Evolutionary conservation across 306 rosid species (phyloP), one percentile per base, ranked within the genome.

Genomic region (Vigna radiata): DNA sequence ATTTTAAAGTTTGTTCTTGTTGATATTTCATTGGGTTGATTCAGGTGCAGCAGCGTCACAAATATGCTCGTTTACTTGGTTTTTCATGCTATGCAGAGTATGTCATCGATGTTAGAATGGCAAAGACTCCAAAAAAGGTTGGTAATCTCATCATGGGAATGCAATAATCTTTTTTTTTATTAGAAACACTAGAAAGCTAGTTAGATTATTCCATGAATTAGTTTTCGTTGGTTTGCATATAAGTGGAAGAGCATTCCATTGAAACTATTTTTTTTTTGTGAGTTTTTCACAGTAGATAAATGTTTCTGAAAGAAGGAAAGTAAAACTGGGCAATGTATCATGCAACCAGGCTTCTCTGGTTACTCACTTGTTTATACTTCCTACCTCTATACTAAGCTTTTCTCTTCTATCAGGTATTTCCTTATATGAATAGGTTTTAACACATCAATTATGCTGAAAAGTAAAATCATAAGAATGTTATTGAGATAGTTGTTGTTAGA

Each of bases 71-170:
- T 44, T 82, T 95, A 83, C 96, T 92, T 63, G 96, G 96, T 81
- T 88, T 85, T 88, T 88, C 96, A 62, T 92, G 89, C 89, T 92
- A 88, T 81, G 97, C 99, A 36, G 99, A 95, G 81, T 92, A 87
- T 85, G 93, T 87, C 6, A 85, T 88, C 67, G 91, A 79, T 81
- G 85, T 84, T 83, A 88, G 99, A 86, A 95, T 95, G 99, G 94
- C 97, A 48, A 95, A 90, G 87, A 86, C 99, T 79, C 93, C 99
- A 37, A 73, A 86, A 63, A 92, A 92, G 99, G 99, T 92, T 80
- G 74, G 90, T 82, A 19, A 19, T 4, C 8, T 56, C 31, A 23
- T 61, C 7, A n/a, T 50, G 9, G 49, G 53, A 44, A 65, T 70
- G 53, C 62, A 78, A 19, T 69, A 65, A 55, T 74, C 12, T 15